Percentiles rank a stretch among this genome's conserved stretches.
Conservation (phyloP, 371 early-diverging fungal genomes). For the Batrachochytrium dendrobatidis region DNA sequence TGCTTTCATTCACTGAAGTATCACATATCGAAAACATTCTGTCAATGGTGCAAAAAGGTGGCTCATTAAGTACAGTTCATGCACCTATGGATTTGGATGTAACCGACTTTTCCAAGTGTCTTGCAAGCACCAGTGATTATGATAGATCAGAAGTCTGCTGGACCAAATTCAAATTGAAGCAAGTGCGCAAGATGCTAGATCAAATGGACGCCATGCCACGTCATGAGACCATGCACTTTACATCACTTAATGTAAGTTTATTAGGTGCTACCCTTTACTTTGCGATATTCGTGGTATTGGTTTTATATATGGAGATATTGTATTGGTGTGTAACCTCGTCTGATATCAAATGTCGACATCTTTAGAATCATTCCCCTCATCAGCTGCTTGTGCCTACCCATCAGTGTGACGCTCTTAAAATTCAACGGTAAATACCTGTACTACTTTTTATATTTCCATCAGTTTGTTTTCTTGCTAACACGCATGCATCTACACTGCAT, state of each 20-base stretch:
- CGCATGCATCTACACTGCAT: not conserved
- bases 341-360: not conserved
- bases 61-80: too few relatives aligned
- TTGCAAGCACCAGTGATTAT: not conserved
- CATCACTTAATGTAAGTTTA: not conserved
- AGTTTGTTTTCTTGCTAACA: not conserved
- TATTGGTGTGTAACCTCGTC: not conserved
- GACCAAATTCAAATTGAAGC: not conserved
- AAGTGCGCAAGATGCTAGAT: slow-evolving; percentile 1
- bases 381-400: not conserved
- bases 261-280: not conserved
- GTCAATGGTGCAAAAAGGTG: too few relatives aligned
- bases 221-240: not conserved
- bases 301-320: not conserved
- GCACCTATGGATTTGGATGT: too few relatives aligned
- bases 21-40: too few relatives aligned
- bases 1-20: too few relatives aligned
- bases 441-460: not conserved
- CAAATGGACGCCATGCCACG: not conserved
- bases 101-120: too few relatives aligned
- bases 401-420: slow-evolving; percentile 1
- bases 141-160: not conserved
- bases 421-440: not conserved
- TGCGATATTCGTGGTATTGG: not conserved
- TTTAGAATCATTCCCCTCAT: not conserved